Base-by-base conservation (phyloP, 2,329 filamentous ascomycete species). In the Trichoderma semiorbis region DNA sequence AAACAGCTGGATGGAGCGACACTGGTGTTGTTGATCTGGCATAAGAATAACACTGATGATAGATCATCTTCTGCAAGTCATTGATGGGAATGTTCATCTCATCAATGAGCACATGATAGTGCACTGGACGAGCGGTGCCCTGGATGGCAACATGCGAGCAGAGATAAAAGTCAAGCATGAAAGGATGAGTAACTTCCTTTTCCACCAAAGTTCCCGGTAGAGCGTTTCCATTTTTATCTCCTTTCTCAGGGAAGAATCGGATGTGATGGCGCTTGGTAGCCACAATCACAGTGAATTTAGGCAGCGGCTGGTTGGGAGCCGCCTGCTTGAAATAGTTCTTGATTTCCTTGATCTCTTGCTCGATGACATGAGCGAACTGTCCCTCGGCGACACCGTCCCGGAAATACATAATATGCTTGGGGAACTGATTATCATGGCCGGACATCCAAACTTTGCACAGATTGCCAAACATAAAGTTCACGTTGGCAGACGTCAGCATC, bases 191-290 rank as follows among this genome's bases (percentile, higher is more conserved):
- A n/a, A 97, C 91, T 72, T 97, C 95, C 39, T 86, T 87, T 81
- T 98, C 95, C 6, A 99, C 91, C 1, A 99, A 79, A 0, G 93
- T 97, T 3, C 96, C 97, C 0, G 95, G 95, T 0, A 95, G 80
- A 1, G 94, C 88, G 78, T 98, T 99, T 43, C 86, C 88, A 75
- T 97, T 97, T 63, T 86, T 86, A 78, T 99, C 96, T 21, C 80
- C 82, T 0, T 84, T 81, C 62, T 89, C 86, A 0, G 96, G 95
- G 84, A 98, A 98, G 80, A 97, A 94, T 18, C 96, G 92, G 68
- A 97, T 90, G 77, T 98, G 95, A 76, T 99, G 96, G 3, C 96
- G 92, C 86, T 99, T 99, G 1, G 93, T 95, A 1, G 93, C 95
- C 60, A 98, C 88, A 53, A 97, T 89, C 12, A 97, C 94, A 0